Percentiles rank a stretch among this genome's conserved stretches.
Conservation (phyloP, 495 filamentous ascomycete genomes). For the Aspergillus steynii region DNA sequence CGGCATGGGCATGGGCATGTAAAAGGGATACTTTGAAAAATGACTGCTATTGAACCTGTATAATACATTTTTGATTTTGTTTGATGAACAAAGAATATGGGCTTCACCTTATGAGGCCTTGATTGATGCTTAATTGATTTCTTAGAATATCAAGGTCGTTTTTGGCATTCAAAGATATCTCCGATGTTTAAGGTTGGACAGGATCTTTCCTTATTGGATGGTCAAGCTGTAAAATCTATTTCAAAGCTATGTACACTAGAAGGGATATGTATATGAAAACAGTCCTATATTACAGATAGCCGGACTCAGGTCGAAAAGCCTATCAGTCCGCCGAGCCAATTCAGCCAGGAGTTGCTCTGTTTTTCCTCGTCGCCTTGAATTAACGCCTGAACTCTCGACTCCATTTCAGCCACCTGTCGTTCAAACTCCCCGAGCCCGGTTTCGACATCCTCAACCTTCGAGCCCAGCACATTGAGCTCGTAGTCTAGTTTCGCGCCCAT, state of each 20-base stretch:
- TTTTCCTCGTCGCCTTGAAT: slow-evolving; percentile 61
- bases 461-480: slow-evolving; percentile 77
- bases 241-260: slow-evolving; percentile 28
- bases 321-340: slow-evolving; percentile 45
- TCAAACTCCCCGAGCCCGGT: slow-evolving; percentile 79
- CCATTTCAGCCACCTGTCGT: slow-evolving; percentile 75
- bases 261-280: slow-evolving; percentile 10
- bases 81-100: background rate
- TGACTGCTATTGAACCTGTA: background rate
- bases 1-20: slow-evolving; percentile 54
- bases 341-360: slow-evolving; percentile 58
- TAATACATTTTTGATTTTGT: slow-evolving; percentile 9
- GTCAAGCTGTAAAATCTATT: slow-evolving; percentile 14
- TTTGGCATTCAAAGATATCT: no score
- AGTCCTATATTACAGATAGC: slow-evolving; percentile 7
- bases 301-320: slow-evolving; percentile 25
- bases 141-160: background rate
- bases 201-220: slow-evolving; percentile 7
- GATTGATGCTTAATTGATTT: background rate
- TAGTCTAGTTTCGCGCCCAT: slow-evolving; percentile 91
- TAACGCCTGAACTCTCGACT: slow-evolving; percentile 71
- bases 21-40: slow-evolving; percentile 25
- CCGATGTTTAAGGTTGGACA: no score
- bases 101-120: background rate
- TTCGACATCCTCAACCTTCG: slow-evolving; percentile 86